A percentile compares a stretch with the other conserved stretches of the same genome.
Conservation (phyloP, 345 rosid species). For the Rhizophora apiculata region DNA sequence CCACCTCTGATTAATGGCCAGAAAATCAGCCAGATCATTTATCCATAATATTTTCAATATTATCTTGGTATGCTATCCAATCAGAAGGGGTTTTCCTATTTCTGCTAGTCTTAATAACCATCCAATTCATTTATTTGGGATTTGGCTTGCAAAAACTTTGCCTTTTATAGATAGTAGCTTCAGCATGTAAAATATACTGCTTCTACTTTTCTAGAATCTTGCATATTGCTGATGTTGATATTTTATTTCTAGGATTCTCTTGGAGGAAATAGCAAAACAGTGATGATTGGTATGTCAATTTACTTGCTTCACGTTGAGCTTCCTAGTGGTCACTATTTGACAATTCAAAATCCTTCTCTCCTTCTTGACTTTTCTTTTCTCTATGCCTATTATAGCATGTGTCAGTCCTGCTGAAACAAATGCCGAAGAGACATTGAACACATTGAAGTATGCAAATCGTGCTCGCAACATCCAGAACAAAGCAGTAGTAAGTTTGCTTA, state of each 20-base stretch:
- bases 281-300: conserved; percentile 83
- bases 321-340: not conserved
- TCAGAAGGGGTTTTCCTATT: no score
- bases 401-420: conserved; percentile 99
- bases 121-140: conserved; percentile 3
- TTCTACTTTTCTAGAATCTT: not conserved
- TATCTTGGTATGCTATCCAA: no score
- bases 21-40: no score
- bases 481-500: conserved; percentile 65
- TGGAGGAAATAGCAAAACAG: conserved; percentile 97
- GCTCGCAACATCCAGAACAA: conserved; percentile 97
- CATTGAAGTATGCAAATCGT: conserved; percentile 95
- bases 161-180: not conserved
- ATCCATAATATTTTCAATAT: no score
- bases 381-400: conserved; percentile 55
- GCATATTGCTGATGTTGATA: not conserved
- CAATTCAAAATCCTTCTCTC: not conserved
- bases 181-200: not conserved
- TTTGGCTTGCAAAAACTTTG: not conserved
- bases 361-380: not conserved
- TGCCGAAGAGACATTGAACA: conserved; percentile 93
- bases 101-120: no score
- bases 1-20: no score
- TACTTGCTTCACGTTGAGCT: conserved; percentile 4
- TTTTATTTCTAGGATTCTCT: conserved; percentile 71